phyloP scores from a whole-genome alignment of 176 grass and related monocot genomes.

The Carex parvula region DNA sequence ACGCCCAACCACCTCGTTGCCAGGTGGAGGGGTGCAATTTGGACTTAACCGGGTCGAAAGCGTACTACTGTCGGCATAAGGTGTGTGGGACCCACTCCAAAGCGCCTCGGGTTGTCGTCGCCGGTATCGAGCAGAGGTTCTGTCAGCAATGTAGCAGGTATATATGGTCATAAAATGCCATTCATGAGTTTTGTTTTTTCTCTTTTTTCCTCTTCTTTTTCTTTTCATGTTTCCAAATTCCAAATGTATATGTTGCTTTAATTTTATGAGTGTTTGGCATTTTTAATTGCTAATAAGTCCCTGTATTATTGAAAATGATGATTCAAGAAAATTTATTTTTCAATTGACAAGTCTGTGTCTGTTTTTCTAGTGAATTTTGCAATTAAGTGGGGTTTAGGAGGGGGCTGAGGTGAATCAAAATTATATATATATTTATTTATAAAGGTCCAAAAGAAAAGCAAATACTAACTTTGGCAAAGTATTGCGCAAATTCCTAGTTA shows the following conservation, averaged over 20 bases:
- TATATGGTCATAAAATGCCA: not conserved
- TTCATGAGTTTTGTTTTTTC: not conserved
- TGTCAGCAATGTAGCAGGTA: conserved; percentile 88
- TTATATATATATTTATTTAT: not conserved
- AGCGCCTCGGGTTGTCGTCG: conserved; percentile 51
- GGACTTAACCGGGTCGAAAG: conserved; percentile 64
- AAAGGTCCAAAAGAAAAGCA: not conserved
- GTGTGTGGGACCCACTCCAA: conserved; percentile 66
- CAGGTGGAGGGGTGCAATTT: conserved; percentile 72
- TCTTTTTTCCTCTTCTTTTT: not conserved
- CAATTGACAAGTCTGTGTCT: not conserved
- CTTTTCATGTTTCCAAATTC: not conserved
- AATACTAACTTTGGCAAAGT: not conserved
- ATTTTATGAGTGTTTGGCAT: not conserved
- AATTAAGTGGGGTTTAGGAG: not conserved
- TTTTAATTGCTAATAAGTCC: not conserved
- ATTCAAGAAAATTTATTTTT: not conserved
- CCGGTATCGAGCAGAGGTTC: conserved; percentile 67
- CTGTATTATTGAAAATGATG: not conserved
- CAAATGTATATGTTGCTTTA: not conserved
- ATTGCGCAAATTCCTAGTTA: not conserved
- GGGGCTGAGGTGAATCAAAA: not conserved
- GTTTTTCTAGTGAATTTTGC: not conserved
- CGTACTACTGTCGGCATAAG: conserved; percentile 82
- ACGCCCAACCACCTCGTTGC: conserved; percentile 40